phyloP scores from a whole-genome alignment of 1,284 basidiomycete genomes.

The Trichosporon coremiiforme region DNA sequence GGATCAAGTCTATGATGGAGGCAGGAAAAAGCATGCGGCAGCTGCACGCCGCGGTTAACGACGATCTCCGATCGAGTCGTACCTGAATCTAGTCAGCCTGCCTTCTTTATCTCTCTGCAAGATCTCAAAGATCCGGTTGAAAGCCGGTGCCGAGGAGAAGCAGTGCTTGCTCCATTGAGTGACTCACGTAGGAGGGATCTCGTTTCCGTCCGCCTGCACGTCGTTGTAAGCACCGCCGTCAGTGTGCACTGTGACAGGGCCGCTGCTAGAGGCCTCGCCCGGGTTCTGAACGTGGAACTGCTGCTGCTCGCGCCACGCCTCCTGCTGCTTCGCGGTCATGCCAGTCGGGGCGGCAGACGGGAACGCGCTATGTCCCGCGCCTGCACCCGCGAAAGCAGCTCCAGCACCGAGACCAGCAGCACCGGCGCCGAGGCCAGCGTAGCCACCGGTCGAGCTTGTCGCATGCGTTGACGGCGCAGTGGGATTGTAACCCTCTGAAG shows the following conservation, averaged over 20 bases:
- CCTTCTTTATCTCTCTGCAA: neutral
- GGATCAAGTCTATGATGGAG: neutral
- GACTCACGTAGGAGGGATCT: constrained; percentile 49
- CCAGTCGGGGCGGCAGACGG: constrained; percentile 27
- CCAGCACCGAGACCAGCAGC: constrained; percentile 29
- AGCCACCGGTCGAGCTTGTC: constrained; percentile 9
- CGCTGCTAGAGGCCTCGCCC: constrained; percentile 20
- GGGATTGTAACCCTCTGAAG: neutral
- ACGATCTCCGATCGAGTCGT: constrained; percentile 39
- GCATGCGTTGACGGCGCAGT: neutral
- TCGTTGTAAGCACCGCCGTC: constrained; percentile 42
- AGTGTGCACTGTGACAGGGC: constrained; percentile 43
- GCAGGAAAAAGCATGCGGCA: neutral
- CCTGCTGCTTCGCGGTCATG: constrained; percentile 49
- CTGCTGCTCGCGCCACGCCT: constrained; percentile 49
- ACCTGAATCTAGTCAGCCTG: constrained; percentile 27
- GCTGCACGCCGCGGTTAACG: constrained; percentile 18
- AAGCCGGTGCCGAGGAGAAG: neutral
- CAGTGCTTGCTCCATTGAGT: neutral
- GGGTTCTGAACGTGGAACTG: constrained; percentile 45
- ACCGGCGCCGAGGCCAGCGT: constrained; percentile 22
- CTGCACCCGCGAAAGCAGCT: constrained; percentile 12
- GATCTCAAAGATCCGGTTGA: neutral
- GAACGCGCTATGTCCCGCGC: constrained; percentile 17
- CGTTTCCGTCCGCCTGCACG: constrained; percentile 29